Conservation (phyloP, 2,329 filamentous ascomycete genomes). For the Huntiella omanensis region DNA sequence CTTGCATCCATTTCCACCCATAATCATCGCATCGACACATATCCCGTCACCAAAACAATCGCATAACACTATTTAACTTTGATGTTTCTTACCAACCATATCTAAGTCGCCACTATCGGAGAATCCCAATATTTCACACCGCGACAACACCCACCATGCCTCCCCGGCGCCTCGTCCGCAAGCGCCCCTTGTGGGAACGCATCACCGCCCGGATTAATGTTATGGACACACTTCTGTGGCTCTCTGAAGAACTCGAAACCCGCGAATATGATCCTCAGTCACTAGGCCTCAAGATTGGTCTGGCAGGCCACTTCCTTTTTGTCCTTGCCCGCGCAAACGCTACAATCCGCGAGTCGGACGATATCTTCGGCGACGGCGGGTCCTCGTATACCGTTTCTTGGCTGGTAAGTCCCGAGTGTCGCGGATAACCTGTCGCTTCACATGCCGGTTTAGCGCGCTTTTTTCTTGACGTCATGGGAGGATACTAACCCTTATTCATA, state of each 20-base stretch:
- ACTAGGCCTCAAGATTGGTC: conserved; percentile 56
- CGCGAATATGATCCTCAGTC: conserved; percentile 75
- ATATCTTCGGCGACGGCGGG: conserved; percentile 63
- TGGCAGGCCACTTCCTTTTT: conserved; percentile 61
- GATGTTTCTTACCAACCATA: too few relatives aligned
- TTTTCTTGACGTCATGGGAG: conserved; percentile 4
- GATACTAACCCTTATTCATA: conserved; percentile 2
- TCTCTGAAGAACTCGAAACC: conserved; percentile 83
- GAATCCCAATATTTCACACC: background rate
- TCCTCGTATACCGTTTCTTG: conserved; percentile 46
- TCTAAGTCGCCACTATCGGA: background rate
- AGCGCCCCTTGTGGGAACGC: conserved; percentile 60
- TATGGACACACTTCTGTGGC: conserved; percentile 74
- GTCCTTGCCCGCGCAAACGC: conserved; percentile 66
- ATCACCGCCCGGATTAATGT: conserved; percentile 67
- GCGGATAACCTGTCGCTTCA: background rate
- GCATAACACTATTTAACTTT: too few relatives aligned
- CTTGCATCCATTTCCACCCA: too few relatives aligned
- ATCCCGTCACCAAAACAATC: too few relatives aligned
- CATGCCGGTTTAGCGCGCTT: background rate
- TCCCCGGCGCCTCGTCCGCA: conserved; percentile 58
- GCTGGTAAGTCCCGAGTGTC: conserved; percentile 24
- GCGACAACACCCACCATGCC: conserved; percentile 1
- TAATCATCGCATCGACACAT: too few relatives aligned
- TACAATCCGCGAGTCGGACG: conserved; percentile 41